Percentiles rank a stretch among this genome's conserved stretches.
Evolutionary conservation across 225 moss, liverwort and hornwort species (phyloP).

Genomic region (Bryoerythrophyllum caledonicum): DNA sequence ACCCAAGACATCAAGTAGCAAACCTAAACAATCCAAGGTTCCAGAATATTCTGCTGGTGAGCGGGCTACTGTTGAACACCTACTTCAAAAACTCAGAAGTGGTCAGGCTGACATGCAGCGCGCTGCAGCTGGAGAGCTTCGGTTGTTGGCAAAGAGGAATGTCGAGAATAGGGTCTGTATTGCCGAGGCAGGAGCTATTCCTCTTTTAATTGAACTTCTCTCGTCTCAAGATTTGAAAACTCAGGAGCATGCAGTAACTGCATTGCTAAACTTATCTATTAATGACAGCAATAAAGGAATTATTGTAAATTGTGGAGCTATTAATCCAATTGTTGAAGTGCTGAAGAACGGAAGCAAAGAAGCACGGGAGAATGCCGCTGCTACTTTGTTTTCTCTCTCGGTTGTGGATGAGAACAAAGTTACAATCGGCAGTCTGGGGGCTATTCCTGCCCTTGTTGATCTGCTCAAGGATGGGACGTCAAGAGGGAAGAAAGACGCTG

Average conservation of each 20-base stretch:
- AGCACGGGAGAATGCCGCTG: constrained; percentile 70
- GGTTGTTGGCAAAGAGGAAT: constrained; percentile 60
- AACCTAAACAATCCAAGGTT: constrained; percentile 16
- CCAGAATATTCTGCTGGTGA: constrained; percentile 46
- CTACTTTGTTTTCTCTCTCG: constrained; percentile 68
- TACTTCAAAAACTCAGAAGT: constrained; percentile 55
- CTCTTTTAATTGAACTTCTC: constrained; percentile 55
- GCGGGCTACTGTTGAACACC: constrained; percentile 46
- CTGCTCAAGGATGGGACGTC: constrained; percentile 60
- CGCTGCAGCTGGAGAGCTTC: constrained; percentile 62
- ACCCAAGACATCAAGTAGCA: constrained; percentile 39
- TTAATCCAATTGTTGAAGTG: constrained; percentile 72
- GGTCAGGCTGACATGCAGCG: constrained; percentile 60
- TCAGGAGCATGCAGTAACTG: constrained; percentile 75
- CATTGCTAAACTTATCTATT: constrained; percentile 69
- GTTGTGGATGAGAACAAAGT: constrained; percentile 68
- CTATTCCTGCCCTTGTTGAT: constrained; percentile 69
- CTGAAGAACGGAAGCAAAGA: constrained; percentile 69
- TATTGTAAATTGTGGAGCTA: constrained; percentile 62
- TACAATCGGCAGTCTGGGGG: constrained; percentile 57
- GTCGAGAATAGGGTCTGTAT: constrained; percentile 71
- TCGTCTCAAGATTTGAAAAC: constrained; percentile 50
- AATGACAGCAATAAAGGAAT: constrained; percentile 62
- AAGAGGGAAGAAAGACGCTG: constrained; percentile 72
- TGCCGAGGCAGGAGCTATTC: constrained; percentile 68